Base-by-base conservation (phyloP, 768 basidiomycete species). In the Sporobolomyces roseus region DNA sequence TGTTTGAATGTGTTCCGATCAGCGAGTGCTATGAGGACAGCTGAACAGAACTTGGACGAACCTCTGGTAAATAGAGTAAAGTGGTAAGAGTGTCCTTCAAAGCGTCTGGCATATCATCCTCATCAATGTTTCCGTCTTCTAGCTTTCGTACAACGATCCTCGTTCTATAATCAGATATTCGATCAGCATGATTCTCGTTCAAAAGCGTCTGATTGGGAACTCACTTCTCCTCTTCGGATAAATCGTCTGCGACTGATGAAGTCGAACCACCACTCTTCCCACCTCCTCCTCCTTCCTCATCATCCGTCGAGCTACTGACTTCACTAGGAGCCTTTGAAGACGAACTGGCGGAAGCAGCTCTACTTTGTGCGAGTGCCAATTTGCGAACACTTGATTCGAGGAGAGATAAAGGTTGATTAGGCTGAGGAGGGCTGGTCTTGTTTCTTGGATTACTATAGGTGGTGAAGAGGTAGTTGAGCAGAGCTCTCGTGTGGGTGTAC, bases 41-140 rank as follows among this genome's bases (percentile, higher is more conserved):
- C 4, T 32, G 12, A 23, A 9, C 6, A 4, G 21, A 29, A 60
- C 51, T 41, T 41, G 41, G 10, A 30, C 41, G 7, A 2, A 35
- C 32, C 1, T 52, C 43, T 19, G 66, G 63, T 25, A 66, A 9
- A 19, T 59, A 21, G 36, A 72, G 67, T 13, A 72, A n/a, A 1
- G 45, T 41, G 23, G 48, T 33, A 13, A 72, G 38, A 8, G 67
- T 65, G 16, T 65, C 61, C 55, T 72, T 68, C 54, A 72, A 46
- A 9, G 60, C 64, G 35, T 72, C 71, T 17, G 71, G 71, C 71
- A 65, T 72, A 51, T 72, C 71, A 12, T 72, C 71, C 61, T 72
- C 71, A 46, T 72, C 71, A 2, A 72, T 55, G 17, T 45, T 27
- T 5, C 53, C 30, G 38, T 68, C 66, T 29, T 49, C 63, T 10